phyloP scores from a whole-genome alignment of 1,284 basidiomycete species.

The Cerioporus squamosus region DNA sequence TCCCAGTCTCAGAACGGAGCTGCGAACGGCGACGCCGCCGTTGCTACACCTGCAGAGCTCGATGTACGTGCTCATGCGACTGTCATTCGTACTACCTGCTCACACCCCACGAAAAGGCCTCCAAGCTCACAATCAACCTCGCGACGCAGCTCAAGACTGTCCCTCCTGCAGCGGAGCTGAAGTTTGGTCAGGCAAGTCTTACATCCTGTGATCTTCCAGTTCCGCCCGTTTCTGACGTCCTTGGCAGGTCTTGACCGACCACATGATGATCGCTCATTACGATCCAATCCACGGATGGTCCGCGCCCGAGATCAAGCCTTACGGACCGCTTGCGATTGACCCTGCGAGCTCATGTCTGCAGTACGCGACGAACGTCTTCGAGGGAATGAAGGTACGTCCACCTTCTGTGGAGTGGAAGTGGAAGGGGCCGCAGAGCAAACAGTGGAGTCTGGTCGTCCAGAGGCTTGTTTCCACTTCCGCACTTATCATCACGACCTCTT shows the following conservation, averaged over 20 bases:
- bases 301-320: conserved; percentile 78
- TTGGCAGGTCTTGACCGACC: conserved; percentile 61
- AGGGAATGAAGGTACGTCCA: conserved; percentile 80
- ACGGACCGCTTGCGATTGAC: conserved; percentile 72
- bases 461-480: too few species aligned
- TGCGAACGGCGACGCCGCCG: neutral
- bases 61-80: conserved; percentile 13
- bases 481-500: too few species aligned
- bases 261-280: conserved; percentile 79
- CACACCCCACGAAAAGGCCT: conserved; percentile 38
- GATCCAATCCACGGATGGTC: conserved; percentile 76
- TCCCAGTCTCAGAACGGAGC: conserved; percentile 3
- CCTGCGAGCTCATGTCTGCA: conserved; percentile 78
- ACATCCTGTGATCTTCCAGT: conserved; percentile 2
- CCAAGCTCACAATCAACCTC: conserved; percentile 45
- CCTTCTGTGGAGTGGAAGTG: too few species aligned
- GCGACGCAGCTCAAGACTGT: conserved; percentile 42
- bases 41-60: conserved; percentile 13
- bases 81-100: neutral
- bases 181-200: conserved; percentile 46
- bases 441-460: too few species aligned
- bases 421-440: too few species aligned
- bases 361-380: conserved; percentile 81
- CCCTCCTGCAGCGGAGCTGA: conserved; percentile 43
- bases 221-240: conserved; percentile 35